Conservation (phyloP, 352 stramenopile species). For the Globisporangium megalacanthum region DNA sequence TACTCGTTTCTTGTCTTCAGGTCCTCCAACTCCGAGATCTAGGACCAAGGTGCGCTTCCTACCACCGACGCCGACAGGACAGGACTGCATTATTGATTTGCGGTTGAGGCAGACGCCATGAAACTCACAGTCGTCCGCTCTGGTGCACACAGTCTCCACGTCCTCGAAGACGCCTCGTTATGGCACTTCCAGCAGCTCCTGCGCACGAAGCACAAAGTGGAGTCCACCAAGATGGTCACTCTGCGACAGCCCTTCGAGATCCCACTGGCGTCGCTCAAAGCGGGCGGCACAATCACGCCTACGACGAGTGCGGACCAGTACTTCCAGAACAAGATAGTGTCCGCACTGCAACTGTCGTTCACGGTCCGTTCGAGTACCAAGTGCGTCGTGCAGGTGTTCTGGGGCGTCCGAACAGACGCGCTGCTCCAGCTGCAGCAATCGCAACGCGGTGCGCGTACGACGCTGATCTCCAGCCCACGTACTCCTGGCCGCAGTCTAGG, state of each 20-base stretch:
- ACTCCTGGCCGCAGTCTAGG: neutral
- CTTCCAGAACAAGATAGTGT: neutral
- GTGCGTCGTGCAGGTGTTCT: constrained; percentile 31
- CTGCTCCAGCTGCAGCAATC: constrained; percentile 23
- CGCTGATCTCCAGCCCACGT: neutral
- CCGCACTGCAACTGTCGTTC: constrained; percentile 18
- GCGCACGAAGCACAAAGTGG: constrained; percentile 31
- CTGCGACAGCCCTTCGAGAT: constrained; percentile 45
- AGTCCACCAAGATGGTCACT: constrained; percentile 31
- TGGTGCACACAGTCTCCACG: constrained; percentile 22
- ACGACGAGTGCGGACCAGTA: constrained; percentile 2
- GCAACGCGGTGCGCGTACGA: neutral
- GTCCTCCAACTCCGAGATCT: constrained; percentile 24
- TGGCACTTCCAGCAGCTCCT: constrained; percentile 66
- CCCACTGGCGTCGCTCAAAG: constrained; percentile 22
- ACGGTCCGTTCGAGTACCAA: constrained; percentile 16
- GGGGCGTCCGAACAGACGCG: constrained; percentile 22
- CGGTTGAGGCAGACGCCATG: too few relatives aligned
- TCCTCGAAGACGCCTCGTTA: constrained; percentile 47
- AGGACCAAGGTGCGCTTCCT: constrained; percentile 16
- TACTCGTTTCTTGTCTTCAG: constrained; percentile 8
- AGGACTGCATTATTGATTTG: too few relatives aligned
- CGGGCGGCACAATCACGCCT: constrained; percentile 1
- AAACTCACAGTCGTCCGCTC: neutral
- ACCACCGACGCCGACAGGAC: neutral